Conservation (phyloP, 805 yeast genomes). For the Nakazawaea sp. region DNA sequence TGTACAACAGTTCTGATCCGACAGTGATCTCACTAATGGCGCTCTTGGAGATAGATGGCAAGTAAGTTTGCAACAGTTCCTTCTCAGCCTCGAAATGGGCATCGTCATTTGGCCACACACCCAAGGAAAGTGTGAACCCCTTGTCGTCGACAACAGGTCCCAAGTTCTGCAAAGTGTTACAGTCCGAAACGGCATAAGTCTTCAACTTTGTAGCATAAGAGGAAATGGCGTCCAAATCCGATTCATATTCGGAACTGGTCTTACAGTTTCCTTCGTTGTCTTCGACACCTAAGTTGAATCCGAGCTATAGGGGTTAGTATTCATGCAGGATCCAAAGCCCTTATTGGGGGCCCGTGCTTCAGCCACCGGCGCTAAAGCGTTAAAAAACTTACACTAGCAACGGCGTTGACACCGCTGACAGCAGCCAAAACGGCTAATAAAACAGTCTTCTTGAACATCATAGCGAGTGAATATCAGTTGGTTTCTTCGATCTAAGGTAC, state of each 20-base stretch:
- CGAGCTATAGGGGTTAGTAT: constrained; percentile 35
- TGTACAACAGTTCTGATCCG: constrained; percentile 94
- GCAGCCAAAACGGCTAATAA: constrained; percentile 4
- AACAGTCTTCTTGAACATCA: constrained; percentile 1
- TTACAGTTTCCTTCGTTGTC: constrained; percentile 74
- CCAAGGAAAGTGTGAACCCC: constrained; percentile 72
- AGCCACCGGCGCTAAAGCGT: neutral
- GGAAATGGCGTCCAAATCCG: constrained; percentile 57
- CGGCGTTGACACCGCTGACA: constrained; percentile 5
- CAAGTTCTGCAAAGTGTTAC: constrained; percentile 77
- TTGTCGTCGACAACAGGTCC: constrained; percentile 83
- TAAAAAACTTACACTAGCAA: constrained; percentile 1
- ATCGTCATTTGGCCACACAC: constrained; percentile 93
- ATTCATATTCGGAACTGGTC: constrained; percentile 57
- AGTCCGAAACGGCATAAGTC: constrained; percentile 90
- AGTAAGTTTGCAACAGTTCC: constrained; percentile 57
- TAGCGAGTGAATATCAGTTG: neutral
- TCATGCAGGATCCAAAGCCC: too few relatives aligned
- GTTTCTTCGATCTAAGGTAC: too few relatives aligned
- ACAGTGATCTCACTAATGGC: constrained; percentile 76
- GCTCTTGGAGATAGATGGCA: constrained; percentile 65
- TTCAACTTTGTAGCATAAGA: constrained; percentile 61
- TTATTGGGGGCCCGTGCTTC: neutral
- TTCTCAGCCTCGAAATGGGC: constrained; percentile 71
- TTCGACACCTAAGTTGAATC: constrained; percentile 83